Evolutionary conservation across 2,329 filamentous ascomycete species (phyloP).

Genomic region (Xylaria sp.): DNA sequence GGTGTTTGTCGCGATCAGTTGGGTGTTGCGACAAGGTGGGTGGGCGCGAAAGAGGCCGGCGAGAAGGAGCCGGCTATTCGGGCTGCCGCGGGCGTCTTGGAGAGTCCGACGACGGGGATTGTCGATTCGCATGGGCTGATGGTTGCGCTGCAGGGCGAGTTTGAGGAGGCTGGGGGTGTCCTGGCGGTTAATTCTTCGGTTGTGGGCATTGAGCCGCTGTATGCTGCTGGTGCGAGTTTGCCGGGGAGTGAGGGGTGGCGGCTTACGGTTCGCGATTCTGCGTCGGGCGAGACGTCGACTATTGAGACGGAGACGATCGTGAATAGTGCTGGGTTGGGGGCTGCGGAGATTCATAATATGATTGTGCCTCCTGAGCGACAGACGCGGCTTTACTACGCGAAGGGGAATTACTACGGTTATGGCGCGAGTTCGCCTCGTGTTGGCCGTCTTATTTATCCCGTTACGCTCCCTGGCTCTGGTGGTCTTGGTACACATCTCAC

Average conservation of each 20-base stretch:
- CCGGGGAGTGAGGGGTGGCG: conserved; percentile 61
- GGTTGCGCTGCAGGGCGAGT: conserved; percentile 69
- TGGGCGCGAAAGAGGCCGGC: conserved; percentile 57
- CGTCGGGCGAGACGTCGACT: conserved; percentile 41
- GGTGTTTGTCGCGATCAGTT: conserved; percentile 39
- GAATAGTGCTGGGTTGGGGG: conserved; percentile 79
- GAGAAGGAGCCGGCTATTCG: conserved; percentile 68
- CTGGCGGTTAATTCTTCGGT: conserved; percentile 66
- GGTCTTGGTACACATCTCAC: conserved; percentile 92
- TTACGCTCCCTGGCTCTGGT: conserved; percentile 71
- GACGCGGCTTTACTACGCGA: conserved; percentile 70
- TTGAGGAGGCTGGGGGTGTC: conserved; percentile 72
- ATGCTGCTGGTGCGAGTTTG: conserved; percentile 1
- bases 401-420: conserved; percentile 94
- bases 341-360: conserved; percentile 66
- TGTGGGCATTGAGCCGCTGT: conserved; percentile 49
- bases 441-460: conserved; percentile 77
- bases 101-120: conserved; percentile 82
- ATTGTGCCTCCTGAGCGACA: conserved; percentile 53
- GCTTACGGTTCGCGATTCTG: conserved; percentile 49
- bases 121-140: conserved; percentile 83
- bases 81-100: conserved; percentile 68
- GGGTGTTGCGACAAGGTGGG: conserved; percentile 66
- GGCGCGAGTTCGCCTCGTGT: conserved; percentile 57
- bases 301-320: conserved; percentile 73